phyloP scores from a whole-genome alignment of 306 rosid species.

The Abrus pulchellus region DNA sequence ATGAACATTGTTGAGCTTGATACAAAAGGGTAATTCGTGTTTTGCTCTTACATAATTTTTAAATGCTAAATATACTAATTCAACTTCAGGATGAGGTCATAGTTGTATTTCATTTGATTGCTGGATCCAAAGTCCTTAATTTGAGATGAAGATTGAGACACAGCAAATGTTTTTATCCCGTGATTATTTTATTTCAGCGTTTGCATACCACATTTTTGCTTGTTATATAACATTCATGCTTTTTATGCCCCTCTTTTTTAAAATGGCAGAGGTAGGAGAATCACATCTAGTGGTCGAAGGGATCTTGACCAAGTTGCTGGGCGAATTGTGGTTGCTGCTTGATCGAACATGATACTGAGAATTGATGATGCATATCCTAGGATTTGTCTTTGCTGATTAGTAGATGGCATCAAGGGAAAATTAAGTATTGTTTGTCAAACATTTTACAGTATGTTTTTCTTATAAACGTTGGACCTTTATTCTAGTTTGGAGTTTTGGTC shows the following conservation, averaged over 20 bases:
- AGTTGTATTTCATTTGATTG: constrained; percentile 7
- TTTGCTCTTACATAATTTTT: not conserved
- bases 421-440: constrained; percentile 5
- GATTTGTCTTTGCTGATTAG: not conserved
- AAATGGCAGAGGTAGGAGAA: constrained; percentile 52
- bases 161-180: not conserved
- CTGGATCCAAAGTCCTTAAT: not conserved
- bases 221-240: not conserved
- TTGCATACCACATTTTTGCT: not conserved
- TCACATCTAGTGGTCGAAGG: constrained; percentile 58
- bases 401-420: constrained; percentile 33
- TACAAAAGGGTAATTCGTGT: constrained; percentile 62
- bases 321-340: constrained; percentile 50
- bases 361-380: constrained; percentile 14
- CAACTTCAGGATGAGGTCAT: not conserved
- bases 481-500: constrained; percentile 40
- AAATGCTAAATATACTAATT: constrained; percentile 9
- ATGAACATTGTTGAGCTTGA: constrained; percentile 69
- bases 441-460: not conserved
- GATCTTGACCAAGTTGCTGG: constrained; percentile 64
- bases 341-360: constrained; percentile 19
- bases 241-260: constrained; percentile 10
- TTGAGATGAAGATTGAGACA: constrained; percentile 2
- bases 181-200: not conserved
- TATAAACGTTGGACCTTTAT: not conserved